A percentile compares a stretch with the other conserved stretches of the same genome.
Evolutionary conservation across 768 basidiomycete genomes (phyloP).

Genomic region (Rhodosporidiobolus odoratus): DNA sequence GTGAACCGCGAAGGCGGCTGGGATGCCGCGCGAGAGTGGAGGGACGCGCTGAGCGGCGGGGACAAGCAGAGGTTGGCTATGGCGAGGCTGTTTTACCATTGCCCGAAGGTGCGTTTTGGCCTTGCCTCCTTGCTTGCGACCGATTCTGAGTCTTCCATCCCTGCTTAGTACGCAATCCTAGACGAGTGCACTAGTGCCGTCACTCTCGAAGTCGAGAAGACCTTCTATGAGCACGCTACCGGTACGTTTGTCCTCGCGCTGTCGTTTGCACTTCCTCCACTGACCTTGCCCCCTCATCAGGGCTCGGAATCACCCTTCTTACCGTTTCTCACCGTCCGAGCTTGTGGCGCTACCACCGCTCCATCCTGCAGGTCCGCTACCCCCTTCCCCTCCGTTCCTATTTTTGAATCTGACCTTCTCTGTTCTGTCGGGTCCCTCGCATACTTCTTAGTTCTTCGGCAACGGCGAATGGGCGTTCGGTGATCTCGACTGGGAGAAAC

Average conservation of each 20-base stretch:
- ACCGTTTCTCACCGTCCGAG: slow-evolving; percentile 94
- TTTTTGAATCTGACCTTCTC: neutral
- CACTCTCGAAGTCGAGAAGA: slow-evolving; percentile 81
- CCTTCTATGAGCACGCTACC: slow-evolving; percentile 91
- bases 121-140: neutral
- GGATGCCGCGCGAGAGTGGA: slow-evolving; percentile 84
- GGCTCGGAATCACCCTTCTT: slow-evolving; percentile 80
- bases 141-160: neutral
- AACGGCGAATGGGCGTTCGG: slow-evolving; percentile 94
- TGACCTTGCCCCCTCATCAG: slow-evolving; percentile 23
- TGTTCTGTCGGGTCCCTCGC: too few relatives aligned
- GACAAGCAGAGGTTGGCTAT: slow-evolving; percentile 97
- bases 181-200: slow-evolving; percentile 96
- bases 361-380: slow-evolving; percentile 42
- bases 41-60: slow-evolving; percentile 85
- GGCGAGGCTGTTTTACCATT: slow-evolving; percentile 92
- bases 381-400: neutral
- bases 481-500: slow-evolving; percentile 79
- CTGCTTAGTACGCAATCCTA: slow-evolving; percentile 95
- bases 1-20: slow-evolving; percentile 96
- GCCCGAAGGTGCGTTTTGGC: slow-evolving; percentile 63
- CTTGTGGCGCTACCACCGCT: slow-evolving; percentile 62
- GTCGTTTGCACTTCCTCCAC: too few relatives aligned
- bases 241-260: slow-evolving; percentile 35
- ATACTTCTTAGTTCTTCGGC: slow-evolving; percentile 91